A percentile compares a stretch with the other conserved stretches of the same genome.
Conservation (phyloP, 108 stramenopile genomes). For the Conticribra guillardii region DNA sequence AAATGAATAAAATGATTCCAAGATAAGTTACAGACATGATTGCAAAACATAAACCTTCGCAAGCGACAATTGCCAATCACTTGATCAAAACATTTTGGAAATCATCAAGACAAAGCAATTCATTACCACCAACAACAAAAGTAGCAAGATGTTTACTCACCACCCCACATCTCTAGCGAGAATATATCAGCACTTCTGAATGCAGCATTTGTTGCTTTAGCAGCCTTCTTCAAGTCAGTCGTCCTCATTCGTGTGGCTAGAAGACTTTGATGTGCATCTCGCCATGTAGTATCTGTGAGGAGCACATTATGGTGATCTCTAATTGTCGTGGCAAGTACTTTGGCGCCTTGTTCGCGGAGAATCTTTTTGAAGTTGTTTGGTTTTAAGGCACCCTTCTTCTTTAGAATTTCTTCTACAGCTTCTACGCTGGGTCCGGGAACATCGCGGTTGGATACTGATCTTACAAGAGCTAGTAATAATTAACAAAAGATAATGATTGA, state of each 20-base stretch:
- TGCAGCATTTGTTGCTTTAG: conserved; percentile 77
- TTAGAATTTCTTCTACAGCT: conserved; percentile 21
- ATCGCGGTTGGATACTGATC: conserved; percentile 30
- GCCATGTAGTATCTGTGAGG: conserved; percentile 97
- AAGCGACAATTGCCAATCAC: too few species aligned
- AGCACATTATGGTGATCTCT: conserved; percentile 82
- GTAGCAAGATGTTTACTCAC: too few species aligned
- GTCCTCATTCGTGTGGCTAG: conserved; percentile 95
- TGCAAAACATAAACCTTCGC: too few species aligned
- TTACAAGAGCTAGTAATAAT: too few species aligned
- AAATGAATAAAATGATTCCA: too few species aligned
- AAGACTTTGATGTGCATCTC: conserved; percentile 97
- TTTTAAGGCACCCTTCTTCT: conserved; percentile 31
- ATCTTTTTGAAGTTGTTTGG: conserved; percentile 48
- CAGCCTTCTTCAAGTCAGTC: conserved; percentile 86
- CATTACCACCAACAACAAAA: too few species aligned
- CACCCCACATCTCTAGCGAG: conserved; percentile 83
- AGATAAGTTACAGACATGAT: too few species aligned
- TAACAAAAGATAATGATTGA: too few species aligned
- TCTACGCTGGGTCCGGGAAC: conserved; percentile 26
- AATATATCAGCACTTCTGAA: conserved; percentile 46
- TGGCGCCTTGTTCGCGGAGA: conserved; percentile 78
- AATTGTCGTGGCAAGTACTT: conserved; percentile 90
- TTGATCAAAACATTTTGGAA: too few species aligned
- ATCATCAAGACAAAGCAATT: too few species aligned